Conservation (phyloP, 2,329 filamentous ascomycete genomes). For the Balansia obtecta region DNA sequence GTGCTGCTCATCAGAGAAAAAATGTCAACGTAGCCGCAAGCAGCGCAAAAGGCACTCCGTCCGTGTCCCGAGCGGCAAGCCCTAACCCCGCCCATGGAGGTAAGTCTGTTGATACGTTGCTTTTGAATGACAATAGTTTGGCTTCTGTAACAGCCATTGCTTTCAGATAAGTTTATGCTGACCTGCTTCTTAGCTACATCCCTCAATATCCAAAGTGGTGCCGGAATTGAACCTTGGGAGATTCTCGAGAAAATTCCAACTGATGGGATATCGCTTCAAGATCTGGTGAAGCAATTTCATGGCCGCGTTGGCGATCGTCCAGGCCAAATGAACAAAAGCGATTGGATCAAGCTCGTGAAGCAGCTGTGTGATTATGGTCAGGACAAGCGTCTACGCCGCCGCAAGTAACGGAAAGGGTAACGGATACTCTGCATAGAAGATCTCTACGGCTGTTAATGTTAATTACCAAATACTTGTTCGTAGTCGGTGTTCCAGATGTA, state of each 20-base stretch:
- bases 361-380: conserved; percentile 38
- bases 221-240: conserved; percentile 35
- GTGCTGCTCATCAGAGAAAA: conserved; percentile 32
- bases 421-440: background rate
- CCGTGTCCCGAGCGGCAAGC: conserved; percentile 49
- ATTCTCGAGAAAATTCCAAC: conserved; percentile 41
- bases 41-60: conserved; percentile 38
- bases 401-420: conserved; percentile 15
- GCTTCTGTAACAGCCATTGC: background rate
- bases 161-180: background rate
- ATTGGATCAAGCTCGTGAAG: conserved; percentile 49
- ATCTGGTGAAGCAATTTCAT: conserved; percentile 41
- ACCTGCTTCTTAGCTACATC: conserved; percentile 14
- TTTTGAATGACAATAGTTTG: background rate
- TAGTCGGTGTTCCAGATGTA: background rate
- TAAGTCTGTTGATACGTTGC: conserved; percentile 15
- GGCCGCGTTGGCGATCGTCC: conserved; percentile 38
- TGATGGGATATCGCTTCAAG: conserved; percentile 41
- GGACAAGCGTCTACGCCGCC: conserved; percentile 39
- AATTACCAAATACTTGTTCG: background rate
- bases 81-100: conserved; percentile 33
- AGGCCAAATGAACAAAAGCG: conserved; percentile 36
- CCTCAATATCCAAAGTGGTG: conserved; percentile 22
- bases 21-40: conserved; percentile 42
- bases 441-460: background rate